phyloP scores from a whole-genome alignment of 73 alveolate species.

The Tetrahymena elliotti region DNA sequence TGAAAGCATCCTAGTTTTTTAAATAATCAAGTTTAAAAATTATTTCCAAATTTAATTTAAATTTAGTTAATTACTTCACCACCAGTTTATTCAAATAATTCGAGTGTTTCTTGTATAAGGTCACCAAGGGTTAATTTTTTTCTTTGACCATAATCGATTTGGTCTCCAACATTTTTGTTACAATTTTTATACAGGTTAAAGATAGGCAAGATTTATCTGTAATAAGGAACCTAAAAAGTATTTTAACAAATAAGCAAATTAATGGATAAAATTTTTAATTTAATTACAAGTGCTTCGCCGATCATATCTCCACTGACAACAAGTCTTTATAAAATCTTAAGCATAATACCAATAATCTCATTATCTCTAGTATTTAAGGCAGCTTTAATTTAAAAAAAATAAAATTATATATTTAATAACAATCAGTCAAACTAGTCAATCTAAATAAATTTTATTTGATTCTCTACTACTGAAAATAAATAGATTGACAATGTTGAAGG shows the following conservation, averaged over 20 bases:
- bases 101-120: conserved; percentile 90
- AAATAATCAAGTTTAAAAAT: neutral
- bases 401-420: neutral
- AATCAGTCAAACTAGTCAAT: neutral
- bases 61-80: conserved; percentile 74
- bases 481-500: too few relatives aligned
- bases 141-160: conserved; percentile 95
- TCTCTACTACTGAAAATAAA: neutral
- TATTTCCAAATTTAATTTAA: neutral
- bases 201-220: conserved; percentile 97
- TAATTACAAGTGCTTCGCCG: conserved; percentile 91
- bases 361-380: conserved; percentile 98
- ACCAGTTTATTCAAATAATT: conserved; percentile 91
- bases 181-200: conserved; percentile 90
- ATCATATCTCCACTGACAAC: conserved; percentile 96
- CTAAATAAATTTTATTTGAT: neutral
- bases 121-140: conserved; percentile 88
- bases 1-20: conserved; percentile 90
- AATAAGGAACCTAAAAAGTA: conserved; percentile 85
- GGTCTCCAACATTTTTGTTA: conserved; percentile 90
- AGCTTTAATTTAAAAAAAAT: conserved; percentile 35
- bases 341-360: conserved; percentile 89
- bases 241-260: conserved; percentile 44
- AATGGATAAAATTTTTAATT: conserved; percentile 23
- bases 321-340: conserved; percentile 92